These are phyloP conservation scores for Aspergillus ellipticus DNA, from an alignment of 495 filamentous ascomycete species.

Conservation along the genomic window DNA sequence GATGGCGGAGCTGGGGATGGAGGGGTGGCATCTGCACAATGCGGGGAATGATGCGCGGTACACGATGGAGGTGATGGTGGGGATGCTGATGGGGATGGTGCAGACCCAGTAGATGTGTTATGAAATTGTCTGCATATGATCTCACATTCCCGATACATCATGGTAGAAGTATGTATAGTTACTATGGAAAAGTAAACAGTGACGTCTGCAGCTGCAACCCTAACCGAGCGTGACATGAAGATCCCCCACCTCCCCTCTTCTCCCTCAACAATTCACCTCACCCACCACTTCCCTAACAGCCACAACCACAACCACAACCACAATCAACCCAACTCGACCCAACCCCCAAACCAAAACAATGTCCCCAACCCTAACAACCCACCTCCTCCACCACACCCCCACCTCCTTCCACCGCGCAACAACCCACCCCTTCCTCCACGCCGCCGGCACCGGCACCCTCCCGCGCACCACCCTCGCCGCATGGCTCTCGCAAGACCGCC, in stretches of 20 bases:
- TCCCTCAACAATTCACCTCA: neutral
- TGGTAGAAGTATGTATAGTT: neutral
- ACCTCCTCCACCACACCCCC: conserved; percentile 27
- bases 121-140: neutral
- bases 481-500: conserved; percentile 73
- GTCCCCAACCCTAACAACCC: conserved; percentile 23
- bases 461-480: conserved; percentile 51
- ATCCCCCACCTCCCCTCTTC: neutral
- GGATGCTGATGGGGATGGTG: conserved; percentile 50
- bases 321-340: too few species aligned
- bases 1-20: conserved; percentile 61
- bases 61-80: conserved; percentile 72
- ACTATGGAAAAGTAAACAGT: too few species aligned
- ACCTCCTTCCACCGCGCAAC: conserved; percentile 53
- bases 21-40: conserved; percentile 71
- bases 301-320: neutral
- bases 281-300: too few species aligned
- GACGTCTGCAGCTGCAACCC: too few species aligned
- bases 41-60: conserved; percentile 93
- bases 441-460: conserved; percentile 61
- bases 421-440: conserved; percentile 62
- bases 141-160: neutral
- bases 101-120: neutral
- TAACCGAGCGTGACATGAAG: too few species aligned
- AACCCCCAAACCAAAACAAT: conserved; percentile 16